phyloP scores from a whole-genome alignment of 257 asterid species.

The Sherardia arvensis region DNA sequence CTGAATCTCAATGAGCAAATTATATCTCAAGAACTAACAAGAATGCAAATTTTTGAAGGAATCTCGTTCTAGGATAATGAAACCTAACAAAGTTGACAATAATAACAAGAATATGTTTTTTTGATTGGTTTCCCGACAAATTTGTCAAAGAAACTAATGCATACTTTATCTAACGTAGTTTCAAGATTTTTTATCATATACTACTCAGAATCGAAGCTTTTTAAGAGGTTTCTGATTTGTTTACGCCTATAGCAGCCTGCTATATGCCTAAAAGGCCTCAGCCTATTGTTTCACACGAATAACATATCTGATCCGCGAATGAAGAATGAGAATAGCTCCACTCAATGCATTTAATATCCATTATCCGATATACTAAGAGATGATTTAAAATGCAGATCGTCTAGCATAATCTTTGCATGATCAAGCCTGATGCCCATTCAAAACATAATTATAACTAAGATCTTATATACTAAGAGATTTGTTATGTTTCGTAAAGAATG shows the following conservation, averaged over 20 bases:
- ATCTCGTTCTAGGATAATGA: neutral
- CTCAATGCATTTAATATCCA: neutral
- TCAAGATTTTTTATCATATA: neutral
- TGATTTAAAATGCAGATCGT: neutral
- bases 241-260: neutral
- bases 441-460: too few species aligned
- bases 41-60: neutral
- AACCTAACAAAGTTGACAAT: neutral
- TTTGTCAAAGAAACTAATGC: neutral
- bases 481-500: conserved; percentile 1
- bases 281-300: neutral
- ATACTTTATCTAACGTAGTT: neutral
- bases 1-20: neutral
- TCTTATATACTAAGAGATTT: too few species aligned
- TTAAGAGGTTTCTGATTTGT: neutral
- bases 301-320: conserved; percentile 2
- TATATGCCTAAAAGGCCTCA: neutral
- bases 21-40: neutral
- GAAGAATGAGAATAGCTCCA: neutral
- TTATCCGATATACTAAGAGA: neutral
- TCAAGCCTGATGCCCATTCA: too few species aligned
- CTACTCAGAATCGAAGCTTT: neutral
- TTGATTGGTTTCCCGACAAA: neutral
- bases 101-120: neutral
- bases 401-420: neutral